Percentiles rank a stretch among this genome's conserved stretches.
These are phyloP conservation scores for Sclerotinia subarctica DNA, from an alignment of 2,329 filamentous ascomycete genomes.

Conservation along the genomic window DNA sequence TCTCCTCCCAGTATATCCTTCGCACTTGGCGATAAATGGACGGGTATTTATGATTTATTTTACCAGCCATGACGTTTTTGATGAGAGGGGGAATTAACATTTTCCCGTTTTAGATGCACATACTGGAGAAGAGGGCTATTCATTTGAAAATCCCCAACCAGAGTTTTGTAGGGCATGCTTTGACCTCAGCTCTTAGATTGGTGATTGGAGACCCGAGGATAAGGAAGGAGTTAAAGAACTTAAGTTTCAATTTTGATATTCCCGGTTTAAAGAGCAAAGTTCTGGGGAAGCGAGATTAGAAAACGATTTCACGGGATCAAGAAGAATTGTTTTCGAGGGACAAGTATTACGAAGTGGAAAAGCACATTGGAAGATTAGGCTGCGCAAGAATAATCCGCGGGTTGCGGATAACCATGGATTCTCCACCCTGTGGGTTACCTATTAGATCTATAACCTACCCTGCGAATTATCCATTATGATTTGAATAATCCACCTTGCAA, in stretches of 20 bases:
- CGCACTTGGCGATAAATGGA: not conserved
- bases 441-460: too few relatives aligned
- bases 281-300: too few relatives aligned
- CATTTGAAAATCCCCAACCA: not conserved
- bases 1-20: not conserved
- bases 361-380: not conserved
- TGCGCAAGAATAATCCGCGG: too few relatives aligned
- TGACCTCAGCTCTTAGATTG: not conserved
- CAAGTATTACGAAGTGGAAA: not conserved
- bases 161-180: not conserved
- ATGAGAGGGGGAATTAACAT: not conserved
- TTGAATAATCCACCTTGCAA: too few relatives aligned
- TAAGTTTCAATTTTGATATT: not conserved
- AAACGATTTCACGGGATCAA: not conserved
- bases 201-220: not conserved
- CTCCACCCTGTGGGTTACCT: too few relatives aligned
- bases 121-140: not conserved
- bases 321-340: not conserved
- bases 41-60: not conserved
- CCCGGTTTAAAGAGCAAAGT: too few relatives aligned
- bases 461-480: too few relatives aligned
- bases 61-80: not conserved
- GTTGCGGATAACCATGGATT: too few relatives aligned
- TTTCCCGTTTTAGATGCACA: not conserved
- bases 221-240: not conserved